Base-by-base conservation (phyloP, 257 asterid species). In the Parsonsia alboflavescens region DNA sequence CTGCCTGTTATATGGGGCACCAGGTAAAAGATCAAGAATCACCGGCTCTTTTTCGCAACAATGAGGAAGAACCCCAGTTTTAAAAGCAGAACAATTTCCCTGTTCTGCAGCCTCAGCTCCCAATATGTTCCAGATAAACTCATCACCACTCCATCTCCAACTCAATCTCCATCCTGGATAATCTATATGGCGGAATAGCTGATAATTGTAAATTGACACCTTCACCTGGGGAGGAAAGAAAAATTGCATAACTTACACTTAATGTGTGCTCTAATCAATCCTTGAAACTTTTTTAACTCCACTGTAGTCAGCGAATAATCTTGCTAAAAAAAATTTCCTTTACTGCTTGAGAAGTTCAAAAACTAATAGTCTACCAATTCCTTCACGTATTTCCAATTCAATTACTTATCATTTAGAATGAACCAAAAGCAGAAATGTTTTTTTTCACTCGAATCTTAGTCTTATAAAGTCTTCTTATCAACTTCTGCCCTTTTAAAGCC, bases 31-130 rank as follows among this genome's bases (percentile, higher is more conserved):
- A 62, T 93, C 98, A 12, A 90, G 64, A 1, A 93, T 85, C 2
- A 85, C 89, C 0, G 97, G 97, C 52, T 83, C 62, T 64, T 83
- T 86, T 15, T 86, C 89, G 33, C 98, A 93, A 73, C 91, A 89
- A 65, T 93, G 98, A 12, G 97, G 97, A 19, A 68, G 81, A 0
- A 2, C n/a, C 16, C 41, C 41, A 39, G 85, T 89, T 74, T 48
- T 82, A 66, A 89, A 85, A 4, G 78, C 79, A 33, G 96, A 88
- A 78, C 98, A 93, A 49, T 93, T 85, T 2, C 98, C 98, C 56
- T 90, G 97, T 44, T 90, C 93, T 0, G 89, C 82, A 0, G 95
- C 82, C 80, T 90, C 93, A 5, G 97, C 97, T 33, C 96, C 96
- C 16, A 11, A 2, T 64, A 90, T 84, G 39, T 28, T 58, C 97